These are phyloP conservation scores for Eragrostis tef DNA, from an alignment of 202 grass and related monocot species.

Conservation along the genomic window DNA sequence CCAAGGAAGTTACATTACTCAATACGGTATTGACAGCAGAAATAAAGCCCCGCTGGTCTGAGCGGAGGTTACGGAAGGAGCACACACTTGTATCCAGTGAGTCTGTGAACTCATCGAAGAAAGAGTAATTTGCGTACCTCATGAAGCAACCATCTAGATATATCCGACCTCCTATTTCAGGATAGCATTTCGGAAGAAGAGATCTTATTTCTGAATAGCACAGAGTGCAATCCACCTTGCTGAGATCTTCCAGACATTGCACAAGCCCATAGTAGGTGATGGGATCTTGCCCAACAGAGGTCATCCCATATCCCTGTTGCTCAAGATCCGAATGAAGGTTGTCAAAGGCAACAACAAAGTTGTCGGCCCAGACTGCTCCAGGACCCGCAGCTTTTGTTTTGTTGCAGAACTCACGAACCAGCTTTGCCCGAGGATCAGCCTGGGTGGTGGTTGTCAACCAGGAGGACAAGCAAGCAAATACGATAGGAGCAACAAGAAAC, in stretches of 20 bases:
- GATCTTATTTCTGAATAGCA: constrained; percentile 54
- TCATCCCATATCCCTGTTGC: constrained; percentile 40
- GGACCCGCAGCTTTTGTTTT: neutral
- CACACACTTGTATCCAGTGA: constrained; percentile 48
- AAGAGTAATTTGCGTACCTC: constrained; percentile 56
- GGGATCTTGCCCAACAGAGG: constrained; percentile 31
- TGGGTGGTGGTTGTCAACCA: neutral
- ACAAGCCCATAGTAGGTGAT: constrained; percentile 43
- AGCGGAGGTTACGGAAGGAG: constrained; percentile 33
- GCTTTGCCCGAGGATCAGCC: constrained; percentile 42
- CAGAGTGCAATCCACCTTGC: constrained; percentile 35
- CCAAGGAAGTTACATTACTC: constrained; percentile 41
- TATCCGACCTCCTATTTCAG: constrained; percentile 40
- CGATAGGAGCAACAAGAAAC: neutral
- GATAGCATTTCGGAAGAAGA: constrained; percentile 53
- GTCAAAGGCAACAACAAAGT: constrained; percentile 50
- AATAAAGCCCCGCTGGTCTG: constrained; percentile 8
- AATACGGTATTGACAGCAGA: constrained; percentile 29
- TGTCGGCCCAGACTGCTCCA: constrained; percentile 31
- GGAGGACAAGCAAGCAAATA: constrained; percentile 2
- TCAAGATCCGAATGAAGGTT: constrained; percentile 40
- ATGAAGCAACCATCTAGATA: constrained; percentile 58
- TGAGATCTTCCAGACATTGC: constrained; percentile 51
- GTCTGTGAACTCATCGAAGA: constrained; percentile 42
- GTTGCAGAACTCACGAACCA: constrained; percentile 45